Evolutionary conservation across 2,329 filamentous ascomycete genomes (phyloP), one percentile per base, ranked within the genome.

Genomic region (Fusarium tricinctum): DNA sequence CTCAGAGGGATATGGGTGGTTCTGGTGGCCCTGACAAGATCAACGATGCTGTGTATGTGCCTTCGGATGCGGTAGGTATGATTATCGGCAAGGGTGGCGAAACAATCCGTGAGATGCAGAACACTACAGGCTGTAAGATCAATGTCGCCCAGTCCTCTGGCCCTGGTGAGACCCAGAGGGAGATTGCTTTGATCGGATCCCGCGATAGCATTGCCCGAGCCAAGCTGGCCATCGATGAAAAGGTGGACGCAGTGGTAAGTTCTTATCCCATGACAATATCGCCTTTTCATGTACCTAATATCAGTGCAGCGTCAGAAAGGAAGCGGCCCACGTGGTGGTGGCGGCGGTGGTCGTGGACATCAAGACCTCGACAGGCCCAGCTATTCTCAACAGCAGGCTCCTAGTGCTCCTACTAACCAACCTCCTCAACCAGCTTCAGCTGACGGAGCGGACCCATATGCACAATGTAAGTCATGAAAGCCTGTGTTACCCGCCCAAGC

Each of bases 1-100:
- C 75, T 14, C 60, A 72, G 14, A 76, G 80, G 32, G 78, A 80
- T 50, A 78, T 78, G 71, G 79, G 79, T 62, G 80, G 79, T 32
- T 78, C 78, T 35, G 77, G 75, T 61, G 82, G 82, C 20, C 81
- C 78, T 23, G 91, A 92, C 71, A 95, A 94, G 82, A 86, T 92
- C 73, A 94, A 91, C 74, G 93, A 97, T 75, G 90, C 89, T 40
- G 93, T 97, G 66, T 90, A 89, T 71, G 93, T 97, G 12, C 94
- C 94, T 14, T 95, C 93, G 22, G 94, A 97, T 77, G 92, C 94
- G 8, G 94, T 97, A 55, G 94, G 94, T 63, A 97, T 97, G 94
- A 97, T 97, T 69, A 97, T 97, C 64, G 94, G 94, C 69, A 97
- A 97, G 83, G 92, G 93, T 58, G 94, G 94, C 69, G 94, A 97